Percentiles rank a stretch among this genome's conserved stretches.
These are phyloP conservation scores for Alternaria hordeiaustralica DNA, from an alignment of 2,329 filamentous ascomycete genomes.

Conservation along the genomic window DNA sequence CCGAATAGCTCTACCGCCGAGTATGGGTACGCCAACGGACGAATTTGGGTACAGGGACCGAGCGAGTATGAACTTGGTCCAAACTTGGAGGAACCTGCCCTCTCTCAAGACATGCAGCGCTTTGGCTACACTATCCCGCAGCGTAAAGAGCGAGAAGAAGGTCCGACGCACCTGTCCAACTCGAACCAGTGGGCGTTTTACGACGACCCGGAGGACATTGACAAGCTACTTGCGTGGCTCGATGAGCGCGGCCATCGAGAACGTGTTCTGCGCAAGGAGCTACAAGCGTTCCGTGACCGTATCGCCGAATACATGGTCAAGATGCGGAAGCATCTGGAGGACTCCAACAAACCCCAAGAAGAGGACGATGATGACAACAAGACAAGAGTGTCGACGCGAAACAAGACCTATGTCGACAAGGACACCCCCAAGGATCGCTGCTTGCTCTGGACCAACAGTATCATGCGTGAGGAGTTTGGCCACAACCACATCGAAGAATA, in stretches of 20 bases:
- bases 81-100: conserved; percentile 62
- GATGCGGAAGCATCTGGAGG: conserved; percentile 73
- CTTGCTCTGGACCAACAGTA: conserved; percentile 69
- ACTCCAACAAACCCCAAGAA: conserved; percentile 58
- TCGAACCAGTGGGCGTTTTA: conserved; percentile 92
- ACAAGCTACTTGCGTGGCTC: conserved; percentile 84
- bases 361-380: conserved; percentile 55
- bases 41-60: conserved; percentile 95
- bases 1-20: conserved; percentile 86
- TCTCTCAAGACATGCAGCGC: conserved; percentile 75
- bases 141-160: conserved; percentile 86
- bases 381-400: conserved; percentile 67
- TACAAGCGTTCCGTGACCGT: conserved; percentile 75
- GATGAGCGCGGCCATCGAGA: conserved; percentile 88
- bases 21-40: conserved; percentile 90
- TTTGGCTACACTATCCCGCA: conserved; percentile 85
- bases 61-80: conserved; percentile 78
- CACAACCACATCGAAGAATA: conserved; percentile 65
- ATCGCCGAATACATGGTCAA: conserved; percentile 82
- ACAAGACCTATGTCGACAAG: conserved; percentile 64
- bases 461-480: conserved; percentile 64
- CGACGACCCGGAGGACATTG: conserved; percentile 78
- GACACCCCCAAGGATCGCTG: conserved; percentile 63
- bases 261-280: conserved; percentile 84
- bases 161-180: conserved; percentile 75